Conservation (phyloP, 163 green algal species). For the Trebouxiophyceae sp. region DNA sequence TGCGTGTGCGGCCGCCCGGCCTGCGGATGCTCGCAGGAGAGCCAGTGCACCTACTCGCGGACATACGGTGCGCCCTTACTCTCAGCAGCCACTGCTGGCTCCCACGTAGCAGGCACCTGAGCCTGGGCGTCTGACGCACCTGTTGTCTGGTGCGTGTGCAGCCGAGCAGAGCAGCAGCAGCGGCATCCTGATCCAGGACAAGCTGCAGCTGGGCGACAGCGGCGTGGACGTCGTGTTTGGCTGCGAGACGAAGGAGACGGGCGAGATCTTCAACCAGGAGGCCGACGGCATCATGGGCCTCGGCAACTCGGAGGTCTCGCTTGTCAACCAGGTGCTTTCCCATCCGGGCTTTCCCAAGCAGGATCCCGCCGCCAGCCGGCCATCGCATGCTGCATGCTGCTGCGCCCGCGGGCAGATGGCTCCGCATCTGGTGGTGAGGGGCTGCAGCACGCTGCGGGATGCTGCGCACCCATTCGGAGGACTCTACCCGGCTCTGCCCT, state of each 20-base stretch:
- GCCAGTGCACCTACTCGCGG: slow-evolving; percentile 65
- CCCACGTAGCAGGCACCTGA: too few relatives aligned
- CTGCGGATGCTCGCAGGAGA: slow-evolving; percentile 34
- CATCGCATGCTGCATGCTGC: too few relatives aligned
- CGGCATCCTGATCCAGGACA: slow-evolving; percentile 66
- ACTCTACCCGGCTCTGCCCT: too few relatives aligned
- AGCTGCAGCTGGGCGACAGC: slow-evolving; percentile 54
- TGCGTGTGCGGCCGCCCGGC: slow-evolving; percentile 35
- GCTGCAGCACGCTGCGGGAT: too few relatives aligned
- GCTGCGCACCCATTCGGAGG: too few relatives aligned
- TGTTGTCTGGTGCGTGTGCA: too few relatives aligned
- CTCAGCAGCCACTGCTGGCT: too few relatives aligned
- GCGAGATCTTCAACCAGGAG: slow-evolving; percentile 81
- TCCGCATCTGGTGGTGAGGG: too few relatives aligned
- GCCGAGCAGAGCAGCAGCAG: slow-evolving; percentile 75
- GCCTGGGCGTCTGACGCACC: too few relatives aligned
- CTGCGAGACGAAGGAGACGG: slow-evolving; percentile 84
- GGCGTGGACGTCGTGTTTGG: slow-evolving; percentile 72
- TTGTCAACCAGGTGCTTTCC: slow-evolving; percentile 61
- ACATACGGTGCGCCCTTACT: slow-evolving; percentile 52
- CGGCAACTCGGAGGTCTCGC: slow-evolving; percentile 64
- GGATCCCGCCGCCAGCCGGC: too few relatives aligned
- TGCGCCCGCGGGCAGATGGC: too few relatives aligned
- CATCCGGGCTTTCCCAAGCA: too few relatives aligned
- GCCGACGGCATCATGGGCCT: slow-evolving; percentile 90